A percentile compares a stretch with the other conserved stretches of the same genome.
These are phyloP conservation scores for Fonsecaea pedrosoi DNA, from an alignment of 2,329 filamentous ascomycete species.

Conservation along the genomic window DNA sequence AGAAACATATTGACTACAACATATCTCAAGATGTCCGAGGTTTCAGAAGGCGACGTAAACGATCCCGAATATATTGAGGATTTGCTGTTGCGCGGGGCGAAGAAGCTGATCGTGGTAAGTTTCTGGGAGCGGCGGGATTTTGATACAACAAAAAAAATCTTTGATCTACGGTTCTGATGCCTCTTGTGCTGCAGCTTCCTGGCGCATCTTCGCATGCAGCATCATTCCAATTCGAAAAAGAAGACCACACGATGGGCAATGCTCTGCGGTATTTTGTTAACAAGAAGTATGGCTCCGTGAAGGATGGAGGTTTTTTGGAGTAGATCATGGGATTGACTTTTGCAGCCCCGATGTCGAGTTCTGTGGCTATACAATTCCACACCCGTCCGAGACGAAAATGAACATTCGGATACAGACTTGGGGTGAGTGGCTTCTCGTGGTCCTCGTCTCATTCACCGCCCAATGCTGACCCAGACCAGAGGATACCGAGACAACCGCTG, in stretches of 20 bases:
- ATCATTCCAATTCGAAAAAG: conserved; percentile 91
- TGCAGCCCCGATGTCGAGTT: conserved; percentile 91
- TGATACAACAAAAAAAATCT: background rate
- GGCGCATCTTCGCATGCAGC: conserved; percentile 85
- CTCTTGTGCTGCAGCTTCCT: conserved; percentile 66
- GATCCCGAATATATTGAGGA: conserved; percentile 32
- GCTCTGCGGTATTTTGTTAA: conserved; percentile 93
- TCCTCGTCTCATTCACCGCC: background rate
- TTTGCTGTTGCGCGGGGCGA: conserved; percentile 32
- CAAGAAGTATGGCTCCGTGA: conserved; percentile 79
- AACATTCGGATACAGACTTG: conserved; percentile 97
- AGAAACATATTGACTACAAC: background rate
- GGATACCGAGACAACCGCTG: conserved; percentile 66
- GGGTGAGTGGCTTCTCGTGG: conserved; percentile 64
- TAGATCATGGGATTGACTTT: conserved; percentile 11
- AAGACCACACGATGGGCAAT: conserved; percentile 96
- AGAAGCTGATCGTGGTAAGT: conserved; percentile 39
- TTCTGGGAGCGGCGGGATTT: background rate
- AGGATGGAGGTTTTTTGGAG: background rate
- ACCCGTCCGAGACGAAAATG: conserved; percentile 96
- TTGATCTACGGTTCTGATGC: background rate
- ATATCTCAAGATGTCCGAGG: conserved; percentile 23
- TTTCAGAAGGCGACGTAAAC: conserved; percentile 10
- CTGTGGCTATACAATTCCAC: conserved; percentile 96
- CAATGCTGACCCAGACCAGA: conserved; percentile 30